These are phyloP conservation scores for Alternaria burnsii DNA, from an alignment of 2,329 filamentous ascomycete genomes.

Conservation along the genomic window DNA sequence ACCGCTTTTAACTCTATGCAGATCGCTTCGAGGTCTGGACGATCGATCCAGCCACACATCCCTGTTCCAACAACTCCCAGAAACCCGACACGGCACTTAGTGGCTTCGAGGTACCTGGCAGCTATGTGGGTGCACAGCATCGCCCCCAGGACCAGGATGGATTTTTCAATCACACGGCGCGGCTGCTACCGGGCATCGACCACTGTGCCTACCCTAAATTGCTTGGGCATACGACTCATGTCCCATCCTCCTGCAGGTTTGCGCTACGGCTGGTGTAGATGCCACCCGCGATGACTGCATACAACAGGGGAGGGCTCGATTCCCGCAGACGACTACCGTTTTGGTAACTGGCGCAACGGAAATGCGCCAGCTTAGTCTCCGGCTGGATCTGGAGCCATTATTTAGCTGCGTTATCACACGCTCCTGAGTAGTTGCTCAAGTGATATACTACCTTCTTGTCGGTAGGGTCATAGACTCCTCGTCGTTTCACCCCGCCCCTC, in stretches of 20 bases:
- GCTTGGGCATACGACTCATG: slow-evolving; percentile 39
- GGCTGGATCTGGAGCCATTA: slow-evolving; percentile 40
- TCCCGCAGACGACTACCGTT: slow-evolving; percentile 40
- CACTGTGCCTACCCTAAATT: slow-evolving; percentile 37
- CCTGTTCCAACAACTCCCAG: slow-evolving; percentile 27
- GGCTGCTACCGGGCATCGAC: slow-evolving; percentile 35
- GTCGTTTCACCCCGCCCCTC: slow-evolving; percentile 17
- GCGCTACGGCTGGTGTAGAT: slow-evolving; percentile 27
- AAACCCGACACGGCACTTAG: slow-evolving; percentile 28
- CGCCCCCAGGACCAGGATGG: slow-evolving; percentile 33
- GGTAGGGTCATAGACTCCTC: slow-evolving; percentile 20
- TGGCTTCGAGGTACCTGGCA: slow-evolving; percentile 35
- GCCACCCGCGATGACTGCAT: slow-evolving; percentile 37
- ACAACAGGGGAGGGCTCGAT: slow-evolving; percentile 35
- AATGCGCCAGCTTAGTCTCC: slow-evolving; percentile 37
- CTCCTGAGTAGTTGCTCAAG: slow-evolving; percentile 32
- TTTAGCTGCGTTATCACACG: slow-evolving; percentile 44
- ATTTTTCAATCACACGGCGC: slow-evolving; percentile 33
- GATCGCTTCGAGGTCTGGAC: slow-evolving; percentile 39
- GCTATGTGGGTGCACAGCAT: slow-evolving; percentile 25
- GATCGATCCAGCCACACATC: slow-evolving; percentile 36
- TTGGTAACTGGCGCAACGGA: slow-evolving; percentile 35
- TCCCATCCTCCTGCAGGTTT: slow-evolving; percentile 20
- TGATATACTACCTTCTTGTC: slow-evolving; percentile 43
- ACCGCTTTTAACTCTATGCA: slow-evolving; percentile 29